These are phyloP conservation scores for Evansstolkia leycettana DNA, from an alignment of 495 filamentous ascomycete species.

Conservation along the genomic window DNA sequence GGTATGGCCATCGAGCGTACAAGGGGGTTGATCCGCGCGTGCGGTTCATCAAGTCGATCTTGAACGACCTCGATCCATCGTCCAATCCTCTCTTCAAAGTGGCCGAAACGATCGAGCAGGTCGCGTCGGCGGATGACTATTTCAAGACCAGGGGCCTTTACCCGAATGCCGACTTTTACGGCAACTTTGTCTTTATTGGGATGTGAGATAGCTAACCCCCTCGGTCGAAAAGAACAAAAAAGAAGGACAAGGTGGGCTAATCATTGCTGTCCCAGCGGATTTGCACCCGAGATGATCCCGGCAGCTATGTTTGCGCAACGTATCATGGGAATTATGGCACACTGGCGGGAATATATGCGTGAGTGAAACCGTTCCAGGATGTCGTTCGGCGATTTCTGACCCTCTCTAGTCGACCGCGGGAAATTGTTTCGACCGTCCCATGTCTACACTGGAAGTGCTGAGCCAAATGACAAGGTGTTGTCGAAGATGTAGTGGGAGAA, in stretches of 20 bases:
- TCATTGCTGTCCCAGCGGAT: conserved; percentile 13
- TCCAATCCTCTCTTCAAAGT: conserved; percentile 35
- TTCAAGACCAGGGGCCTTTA: conserved; percentile 35
- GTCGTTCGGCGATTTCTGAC: conserved; percentile 8
- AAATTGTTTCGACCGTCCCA: conserved; percentile 22
- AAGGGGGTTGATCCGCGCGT: conserved; percentile 41
- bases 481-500: conserved; percentile 8
- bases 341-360: conserved; percentile 33
- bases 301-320: conserved; percentile 22
- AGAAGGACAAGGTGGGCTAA: background rate
- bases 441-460: conserved; percentile 14
- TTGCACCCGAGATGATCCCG: conserved; percentile 24
- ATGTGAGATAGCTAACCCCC: conserved; percentile 31
- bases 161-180: conserved; percentile 47
- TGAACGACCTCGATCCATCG: conserved; percentile 23
- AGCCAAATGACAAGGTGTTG: background rate
- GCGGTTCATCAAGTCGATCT: conserved; percentile 31
- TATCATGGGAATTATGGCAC: conserved; percentile 28
- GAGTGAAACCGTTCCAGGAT: conserved; percentile 3
- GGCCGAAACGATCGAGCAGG: conserved; percentile 36
- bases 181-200: conserved; percentile 41
- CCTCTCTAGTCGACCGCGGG: conserved; percentile 13
- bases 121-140: conserved; percentile 38
- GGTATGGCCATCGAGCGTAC: conserved; percentile 49
- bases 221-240: background rate